These are phyloP conservation scores for Carex pumila DNA, from an alignment of 176 grass and related monocot genomes.

Conservation along the genomic window DNA sequence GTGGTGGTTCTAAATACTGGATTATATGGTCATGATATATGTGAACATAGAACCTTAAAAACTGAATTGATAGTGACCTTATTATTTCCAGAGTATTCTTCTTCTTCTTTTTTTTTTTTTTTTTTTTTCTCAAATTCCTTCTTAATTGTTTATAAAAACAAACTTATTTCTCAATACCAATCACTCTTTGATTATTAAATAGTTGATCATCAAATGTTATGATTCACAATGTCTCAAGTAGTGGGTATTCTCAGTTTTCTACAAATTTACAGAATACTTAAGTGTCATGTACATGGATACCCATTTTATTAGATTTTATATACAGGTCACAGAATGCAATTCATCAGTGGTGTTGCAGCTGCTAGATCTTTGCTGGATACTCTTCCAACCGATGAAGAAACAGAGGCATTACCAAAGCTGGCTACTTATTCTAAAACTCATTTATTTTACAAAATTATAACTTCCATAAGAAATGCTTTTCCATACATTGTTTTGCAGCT, in stretches of 20 bases:
- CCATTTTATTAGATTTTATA: background rate
- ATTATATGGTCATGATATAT: background rate
- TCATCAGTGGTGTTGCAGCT: constrained; percentile 6
- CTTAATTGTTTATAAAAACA: background rate
- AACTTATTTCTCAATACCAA: background rate
- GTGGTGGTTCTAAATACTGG: background rate
- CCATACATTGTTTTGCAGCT: background rate
- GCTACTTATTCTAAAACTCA: background rate
- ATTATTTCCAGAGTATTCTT: background rate
- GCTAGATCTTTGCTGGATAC: background rate
- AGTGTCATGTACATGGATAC: background rate
- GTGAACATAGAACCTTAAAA: background rate
- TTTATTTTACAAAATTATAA: background rate
- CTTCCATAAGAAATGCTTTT: background rate
- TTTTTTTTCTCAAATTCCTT: background rate
- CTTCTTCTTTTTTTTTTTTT: too few relatives aligned
- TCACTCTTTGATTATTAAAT: background rate
- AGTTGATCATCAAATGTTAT: background rate
- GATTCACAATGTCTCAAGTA: background rate
- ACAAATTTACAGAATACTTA: background rate
- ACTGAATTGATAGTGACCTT: background rate
- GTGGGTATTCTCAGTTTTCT: background rate
- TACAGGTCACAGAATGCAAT: background rate
- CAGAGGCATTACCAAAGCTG: background rate
- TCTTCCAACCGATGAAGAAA: background rate